Conservation (phyloP, 352 stramenopile genomes). For the Phytophthora melonis region DNA sequence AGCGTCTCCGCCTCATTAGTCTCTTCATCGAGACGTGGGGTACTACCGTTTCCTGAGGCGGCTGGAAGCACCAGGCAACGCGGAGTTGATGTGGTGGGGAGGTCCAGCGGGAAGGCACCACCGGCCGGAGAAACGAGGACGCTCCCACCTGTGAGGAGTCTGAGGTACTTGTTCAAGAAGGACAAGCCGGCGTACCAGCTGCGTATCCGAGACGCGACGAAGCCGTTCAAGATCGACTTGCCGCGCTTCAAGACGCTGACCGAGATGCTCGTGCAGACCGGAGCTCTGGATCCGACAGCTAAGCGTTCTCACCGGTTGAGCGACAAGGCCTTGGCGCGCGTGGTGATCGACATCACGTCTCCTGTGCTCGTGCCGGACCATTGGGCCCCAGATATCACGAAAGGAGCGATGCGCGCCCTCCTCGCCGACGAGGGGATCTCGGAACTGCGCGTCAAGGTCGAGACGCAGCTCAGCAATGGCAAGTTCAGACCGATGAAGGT, state of each 20-base stretch:
- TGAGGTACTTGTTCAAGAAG: neutral
- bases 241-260: too few species aligned
- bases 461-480: too few species aligned
- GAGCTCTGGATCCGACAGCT: neutral
- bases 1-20: neutral
- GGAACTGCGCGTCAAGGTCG: too few species aligned
- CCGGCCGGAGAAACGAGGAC: neutral
- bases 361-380: neutral
- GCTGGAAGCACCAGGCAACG: neutral
- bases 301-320: neutral
- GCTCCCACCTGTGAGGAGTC: fast-evolving
- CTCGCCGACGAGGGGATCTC: too few species aligned
- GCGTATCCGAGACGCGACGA: neutral
- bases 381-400: neutral
- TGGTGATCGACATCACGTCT: neutral
- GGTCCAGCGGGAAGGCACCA: neutral
- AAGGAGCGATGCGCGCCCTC: neutral
- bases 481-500: too few species aligned
- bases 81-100: neutral
- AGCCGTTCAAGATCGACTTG: neutral
- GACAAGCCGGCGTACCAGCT: neutral
- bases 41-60: neutral
- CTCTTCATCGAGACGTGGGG: neutral
- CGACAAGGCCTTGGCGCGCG: neutral
- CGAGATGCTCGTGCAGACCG: neutral